Base-by-base conservation (phyloP, 208 protist genomes). In the Paratrypanosoma confusum region DNA sequence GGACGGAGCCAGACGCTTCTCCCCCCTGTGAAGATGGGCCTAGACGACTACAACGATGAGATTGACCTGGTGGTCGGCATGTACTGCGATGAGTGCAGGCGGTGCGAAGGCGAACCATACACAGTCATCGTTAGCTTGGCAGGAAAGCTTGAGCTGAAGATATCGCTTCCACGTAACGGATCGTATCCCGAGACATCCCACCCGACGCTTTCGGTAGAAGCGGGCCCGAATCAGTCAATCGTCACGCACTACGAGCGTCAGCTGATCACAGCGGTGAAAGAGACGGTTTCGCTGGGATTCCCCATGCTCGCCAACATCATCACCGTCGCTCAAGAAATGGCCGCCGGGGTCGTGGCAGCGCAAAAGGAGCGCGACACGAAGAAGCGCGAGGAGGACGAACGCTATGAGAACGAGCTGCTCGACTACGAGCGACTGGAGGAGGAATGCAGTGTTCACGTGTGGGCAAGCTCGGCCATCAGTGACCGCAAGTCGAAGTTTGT, bases 401-500 rank as follows among this genome's bases (percentile, higher is more conserved):
- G n/a, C n/a, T n/a, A n/a, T n/a, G n/a, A n/a, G n/a, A n/a, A n/a
- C n/a, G n/a, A n/a, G n/a, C n/a, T n/a, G n/a, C n/a, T n/a, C n/a
- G n/a, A n/a, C n/a, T n/a, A 33, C 24, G 17, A 33, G 14, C 39
- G 31, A 6, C 20, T 33, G 14, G 11, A n/a, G 31, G 2, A 50
- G 51, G n/a, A 25, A 11, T 29, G 34, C 13, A 46, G 39, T 18
- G 50, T 78, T 20, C 41, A 65, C 16, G 52, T 89, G 3, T 81
- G 69, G 62, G 36, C 57, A 16, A 50, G 82, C 13, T 60, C 69
- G 22, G 18, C 64, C n/a, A 78, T 91, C 42, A 39, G 45, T 3
- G 85, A 94, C 55, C 73, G 81, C 8, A 81, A 84, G 43, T 89
- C 78, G 1, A 87, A 81, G 34, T 94, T 94, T 35, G 55, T 94